These are phyloP conservation scores for Ceratocystis lukuohia DNA, from an alignment of 2,329 filamentous ascomycete genomes.

Conservation along the genomic window DNA sequence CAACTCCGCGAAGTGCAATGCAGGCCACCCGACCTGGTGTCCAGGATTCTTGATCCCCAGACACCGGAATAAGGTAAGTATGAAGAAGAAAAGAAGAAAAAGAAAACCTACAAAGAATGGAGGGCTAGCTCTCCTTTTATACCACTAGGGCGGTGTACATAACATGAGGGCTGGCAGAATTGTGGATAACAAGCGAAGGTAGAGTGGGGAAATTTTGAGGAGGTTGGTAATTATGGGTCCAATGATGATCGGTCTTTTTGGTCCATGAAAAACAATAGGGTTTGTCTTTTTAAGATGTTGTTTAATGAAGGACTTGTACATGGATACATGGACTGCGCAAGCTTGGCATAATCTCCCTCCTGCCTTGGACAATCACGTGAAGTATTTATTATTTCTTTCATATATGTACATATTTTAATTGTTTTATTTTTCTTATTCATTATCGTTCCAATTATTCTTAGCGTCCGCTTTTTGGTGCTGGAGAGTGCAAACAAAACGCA, in stretches of 20 bases:
- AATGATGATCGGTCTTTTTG: not conserved
- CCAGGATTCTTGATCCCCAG: constrained; percentile 33
- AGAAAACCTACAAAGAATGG: constrained; percentile 20
- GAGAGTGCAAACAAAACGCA: constrained; percentile 5
- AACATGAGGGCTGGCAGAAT: not conserved
- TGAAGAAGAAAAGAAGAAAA: constrained; percentile 31
- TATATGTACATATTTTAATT: not conserved
- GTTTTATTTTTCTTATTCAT: not conserved
- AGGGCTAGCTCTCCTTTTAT: constrained; percentile 25
- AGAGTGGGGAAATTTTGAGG: not conserved
- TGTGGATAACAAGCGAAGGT: not conserved
- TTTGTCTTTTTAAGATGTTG: not conserved
- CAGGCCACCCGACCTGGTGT: constrained; percentile 34
- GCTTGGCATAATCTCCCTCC: too few relatives aligned
- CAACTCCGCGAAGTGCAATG: constrained; percentile 42
- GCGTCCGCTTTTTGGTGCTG: not conserved
- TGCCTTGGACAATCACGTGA: not conserved
- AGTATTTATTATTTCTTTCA: not conserved
- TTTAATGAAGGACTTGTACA: not conserved
- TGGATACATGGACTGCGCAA: not conserved
- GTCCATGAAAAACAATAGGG: not conserved
- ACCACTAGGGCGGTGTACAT: constrained; percentile 10
- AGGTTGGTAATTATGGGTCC: not conserved
- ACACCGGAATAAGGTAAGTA: constrained; percentile 38
- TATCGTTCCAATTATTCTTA: too few relatives aligned